Evolutionary conservation across 2,329 filamentous ascomycete genomes (phyloP), one percentile per base, ranked within the genome.

Genomic region (Ramularia endophylla): DNA sequence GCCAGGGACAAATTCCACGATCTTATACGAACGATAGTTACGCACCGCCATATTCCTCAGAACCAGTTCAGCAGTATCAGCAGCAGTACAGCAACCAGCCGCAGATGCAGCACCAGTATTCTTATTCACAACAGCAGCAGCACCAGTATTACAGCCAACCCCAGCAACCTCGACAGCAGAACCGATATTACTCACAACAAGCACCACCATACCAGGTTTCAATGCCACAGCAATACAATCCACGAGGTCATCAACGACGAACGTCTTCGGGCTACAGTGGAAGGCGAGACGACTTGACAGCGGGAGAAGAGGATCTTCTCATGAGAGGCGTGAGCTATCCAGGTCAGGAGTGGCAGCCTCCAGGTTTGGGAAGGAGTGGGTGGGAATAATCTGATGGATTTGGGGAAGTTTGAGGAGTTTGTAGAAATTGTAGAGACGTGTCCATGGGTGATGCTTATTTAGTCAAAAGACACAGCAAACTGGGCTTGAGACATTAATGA

Each of bases 281-380:
- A 3, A 37, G 56, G 16, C 43, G 54, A 36, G 53, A 59, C 31
- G 56, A 57, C 43, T 43, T 47, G 12, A 49, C 50, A n/a, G 50
- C 56, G 3, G 48, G 51, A 8, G 56, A 58, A 27, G 47, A 54
- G 20, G 52, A 54, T 18, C 35, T 56, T 30, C 43, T 52, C 44
- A 85, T 85, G 81, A 74, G 69, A 35, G 80, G 80, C 5, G 81
- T 79, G 9, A 80, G 75, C 56, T 85, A 84, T 60, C 81, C 81
- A 0, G 81, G 81, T 0, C 78, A 83, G 64, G 81, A 85, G 59
- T 85, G 81, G 80, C 76, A 76, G 52, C 79, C 79, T 6, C 13
- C 20, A 16, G 32, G 32, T 17, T 13, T 34, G 27, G 35, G 35
- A 17, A 18, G 12, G 35, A 30, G 19, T 19, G 20, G 30, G n/a